These are phyloP conservation scores for Fragaria nilgerrensis DNA, from an alignment of 306 rosid species.

Conservation along the genomic window DNA sequence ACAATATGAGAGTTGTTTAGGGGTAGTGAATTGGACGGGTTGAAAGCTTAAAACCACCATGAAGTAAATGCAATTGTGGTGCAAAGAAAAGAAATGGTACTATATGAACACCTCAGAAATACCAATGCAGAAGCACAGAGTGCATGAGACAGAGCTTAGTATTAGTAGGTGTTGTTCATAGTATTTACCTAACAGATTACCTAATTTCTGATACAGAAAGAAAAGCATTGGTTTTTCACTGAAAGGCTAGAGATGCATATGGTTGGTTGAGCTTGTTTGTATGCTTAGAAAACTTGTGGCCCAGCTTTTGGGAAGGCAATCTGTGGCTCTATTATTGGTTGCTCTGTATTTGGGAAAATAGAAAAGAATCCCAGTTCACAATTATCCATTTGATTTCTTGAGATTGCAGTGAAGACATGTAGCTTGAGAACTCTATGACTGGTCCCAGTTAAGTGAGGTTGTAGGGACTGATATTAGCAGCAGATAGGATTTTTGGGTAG, in stretches of 20 bases:
- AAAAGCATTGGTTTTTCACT: neutral
- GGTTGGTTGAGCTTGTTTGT: conserved; percentile 22
- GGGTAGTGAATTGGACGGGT: conserved; percentile 20
- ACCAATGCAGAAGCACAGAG: neutral
- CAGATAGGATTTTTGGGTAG: neutral
- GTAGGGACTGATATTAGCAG: neutral
- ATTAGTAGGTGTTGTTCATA: neutral
- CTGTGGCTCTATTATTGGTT: conserved; percentile 4
- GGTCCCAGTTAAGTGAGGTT: neutral
- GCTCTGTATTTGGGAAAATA: conserved; percentile 17
- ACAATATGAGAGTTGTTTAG: conserved; percentile 3
- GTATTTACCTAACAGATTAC: neutral
- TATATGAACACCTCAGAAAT: neutral
- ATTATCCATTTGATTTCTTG: neutral
- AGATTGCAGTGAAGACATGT: neutral
- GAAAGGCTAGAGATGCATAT: neutral
- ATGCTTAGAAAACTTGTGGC: conserved; percentile 18
- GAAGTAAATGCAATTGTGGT: neutral
- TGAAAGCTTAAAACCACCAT: conserved; percentile 49
- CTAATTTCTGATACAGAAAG: neutral
- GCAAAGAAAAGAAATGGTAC: neutral
- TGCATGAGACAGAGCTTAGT: neutral
- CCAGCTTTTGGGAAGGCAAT: conserved; percentile 13
- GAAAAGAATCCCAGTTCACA: neutral
- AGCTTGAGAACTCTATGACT: neutral